Conservation (phyloP, 2,329 filamentous ascomycete species). For the Helotiales sp. region DNA sequence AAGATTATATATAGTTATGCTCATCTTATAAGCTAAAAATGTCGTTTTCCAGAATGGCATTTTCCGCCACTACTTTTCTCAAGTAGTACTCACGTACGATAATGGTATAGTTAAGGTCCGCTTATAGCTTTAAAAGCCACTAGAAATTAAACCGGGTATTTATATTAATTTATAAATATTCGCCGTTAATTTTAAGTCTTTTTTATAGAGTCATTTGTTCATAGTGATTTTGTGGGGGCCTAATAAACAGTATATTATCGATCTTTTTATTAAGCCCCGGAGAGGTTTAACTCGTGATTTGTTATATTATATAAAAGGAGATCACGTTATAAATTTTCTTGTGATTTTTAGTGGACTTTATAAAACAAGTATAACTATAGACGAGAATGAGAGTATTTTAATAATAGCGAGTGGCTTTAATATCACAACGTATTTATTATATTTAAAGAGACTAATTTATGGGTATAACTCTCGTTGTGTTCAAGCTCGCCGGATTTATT, state of each 20-base stretch:
- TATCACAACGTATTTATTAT: slow-evolving; percentile 20
- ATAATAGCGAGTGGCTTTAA: slow-evolving; percentile 29
- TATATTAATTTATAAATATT: slow-evolving; percentile 23
- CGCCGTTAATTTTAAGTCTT: no score
- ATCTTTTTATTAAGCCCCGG: slow-evolving; percentile 42
- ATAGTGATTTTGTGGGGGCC: slow-evolving; percentile 38
- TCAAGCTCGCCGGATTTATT: slow-evolving; percentile 25
- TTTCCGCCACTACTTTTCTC: slow-evolving; percentile 4
- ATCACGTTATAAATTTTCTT: slow-evolving; percentile 19
- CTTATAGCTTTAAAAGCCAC: slow-evolving; percentile 27
- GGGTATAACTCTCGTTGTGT: slow-evolving; percentile 24
- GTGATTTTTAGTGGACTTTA: slow-evolving; percentile 29
- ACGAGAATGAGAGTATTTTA: slow-evolving; percentile 28
- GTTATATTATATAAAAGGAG: slow-evolving; percentile 10
- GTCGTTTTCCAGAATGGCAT: slow-evolving; percentile 30
- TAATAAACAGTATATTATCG: slow-evolving; percentile 34
- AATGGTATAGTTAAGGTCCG: slow-evolving; percentile 15
- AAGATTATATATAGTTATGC: slow-evolving; percentile 17
- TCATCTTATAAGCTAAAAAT: slow-evolving; percentile 12
- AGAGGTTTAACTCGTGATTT: slow-evolving; percentile 29
- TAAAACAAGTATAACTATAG: slow-evolving; percentile 13
- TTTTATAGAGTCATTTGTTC: slow-evolving; percentile 41
- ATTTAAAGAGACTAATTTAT: slow-evolving; percentile 23
- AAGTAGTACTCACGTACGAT: slow-evolving; percentile 16
- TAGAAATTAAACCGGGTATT: slow-evolving; percentile 29